A percentile compares a stretch with the other conserved stretches of the same genome.
Conservation (phyloP, 768 basidiomycete genomes). For the Leccinum pellstonianum region DNA sequence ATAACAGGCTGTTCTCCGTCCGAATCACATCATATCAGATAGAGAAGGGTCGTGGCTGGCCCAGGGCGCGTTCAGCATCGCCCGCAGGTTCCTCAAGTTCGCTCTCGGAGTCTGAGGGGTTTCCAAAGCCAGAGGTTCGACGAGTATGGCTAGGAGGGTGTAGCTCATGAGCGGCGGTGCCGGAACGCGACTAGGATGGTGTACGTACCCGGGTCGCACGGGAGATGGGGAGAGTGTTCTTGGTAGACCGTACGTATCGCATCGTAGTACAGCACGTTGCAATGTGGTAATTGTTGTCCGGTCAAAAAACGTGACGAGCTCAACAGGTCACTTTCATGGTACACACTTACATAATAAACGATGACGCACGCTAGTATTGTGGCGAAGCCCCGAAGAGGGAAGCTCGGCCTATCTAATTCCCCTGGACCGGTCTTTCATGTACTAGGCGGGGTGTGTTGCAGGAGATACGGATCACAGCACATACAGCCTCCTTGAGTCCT, state of each 20-base stretch:
- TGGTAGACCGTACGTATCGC: constrained; percentile 50
- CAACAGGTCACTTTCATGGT: too few species aligned
- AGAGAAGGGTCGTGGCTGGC: constrained; percentile 34
- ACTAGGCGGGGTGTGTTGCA: too few species aligned
- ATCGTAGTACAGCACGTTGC: constrained; percentile 28
- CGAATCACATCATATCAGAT: constrained; percentile 42
- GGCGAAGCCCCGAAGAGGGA: too few species aligned
- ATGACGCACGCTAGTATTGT: too few species aligned
- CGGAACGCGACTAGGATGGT: constrained; percentile 11
- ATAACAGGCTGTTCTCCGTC: constrained; percentile 39
- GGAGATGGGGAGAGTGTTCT: constrained; percentile 53
- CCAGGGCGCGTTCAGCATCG: constrained; percentile 35
- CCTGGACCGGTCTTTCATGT: too few species aligned
- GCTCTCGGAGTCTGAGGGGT: constrained; percentile 49
- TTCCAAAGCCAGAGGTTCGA: constrained; percentile 53
- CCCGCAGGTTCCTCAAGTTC: constrained; percentile 33
- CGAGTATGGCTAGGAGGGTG: constrained; percentile 20
- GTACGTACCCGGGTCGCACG: constrained; percentile 35
- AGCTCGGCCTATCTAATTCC: too few species aligned
- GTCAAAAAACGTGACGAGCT: too few species aligned
- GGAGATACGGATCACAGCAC: too few species aligned
- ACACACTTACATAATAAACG: too few species aligned
- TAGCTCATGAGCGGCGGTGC: background rate
- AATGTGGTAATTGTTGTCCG: background rate
- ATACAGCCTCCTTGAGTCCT: too few species aligned